phyloP scores from a whole-genome alignment of 2,329 filamentous ascomycete genomes.

The Penicillium sp. region DNA sequence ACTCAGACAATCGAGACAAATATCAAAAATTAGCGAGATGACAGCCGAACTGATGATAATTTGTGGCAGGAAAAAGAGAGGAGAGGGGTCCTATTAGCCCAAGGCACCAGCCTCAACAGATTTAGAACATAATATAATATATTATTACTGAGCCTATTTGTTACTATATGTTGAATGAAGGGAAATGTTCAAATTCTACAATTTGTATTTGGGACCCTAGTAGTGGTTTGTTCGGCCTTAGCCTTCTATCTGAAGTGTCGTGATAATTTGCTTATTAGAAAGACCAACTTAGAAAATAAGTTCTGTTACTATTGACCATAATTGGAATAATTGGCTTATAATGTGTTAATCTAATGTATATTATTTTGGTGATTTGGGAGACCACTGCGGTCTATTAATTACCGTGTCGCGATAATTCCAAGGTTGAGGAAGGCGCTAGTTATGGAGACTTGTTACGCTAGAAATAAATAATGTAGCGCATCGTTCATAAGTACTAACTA shows the following conservation, averaged over 20 bases:
- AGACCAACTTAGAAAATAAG: too few relatives aligned
- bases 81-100: neutral
- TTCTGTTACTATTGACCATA: neutral
- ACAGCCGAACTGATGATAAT: neutral
- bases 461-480: too few relatives aligned
- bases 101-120: neutral
- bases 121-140: neutral
- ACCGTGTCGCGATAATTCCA: neutral
- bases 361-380: neutral
- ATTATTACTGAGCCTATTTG: neutral
- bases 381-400: neutral
- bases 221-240: too few relatives aligned
- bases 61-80: neutral
- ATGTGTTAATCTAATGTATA: neutral
- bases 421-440: neutral
- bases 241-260: too few relatives aligned
- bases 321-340: neutral
- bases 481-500: neutral
- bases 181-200: neutral
- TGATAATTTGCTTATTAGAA: too few relatives aligned
- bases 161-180: neutral
- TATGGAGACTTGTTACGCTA: neutral
- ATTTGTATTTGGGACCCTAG: neutral
- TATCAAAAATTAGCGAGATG: neutral
- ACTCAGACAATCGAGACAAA: neutral